Evolutionary conservation across 768 basidiomycete genomes (phyloP).

Genomic region (Holtermannia corniformis): DNA sequence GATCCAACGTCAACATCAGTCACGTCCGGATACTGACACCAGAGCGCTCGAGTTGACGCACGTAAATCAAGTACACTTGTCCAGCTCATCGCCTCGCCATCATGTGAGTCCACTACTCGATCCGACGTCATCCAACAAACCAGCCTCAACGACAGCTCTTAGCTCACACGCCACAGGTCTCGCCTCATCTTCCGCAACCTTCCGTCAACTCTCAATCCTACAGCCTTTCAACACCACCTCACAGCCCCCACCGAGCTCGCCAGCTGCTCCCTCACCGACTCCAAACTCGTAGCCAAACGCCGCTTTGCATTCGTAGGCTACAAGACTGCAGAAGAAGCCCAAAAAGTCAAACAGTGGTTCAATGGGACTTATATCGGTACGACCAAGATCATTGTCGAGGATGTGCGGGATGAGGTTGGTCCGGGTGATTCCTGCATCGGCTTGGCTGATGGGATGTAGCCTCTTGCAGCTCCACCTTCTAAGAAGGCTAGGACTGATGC

Average conservation of each 20-base stretch:
- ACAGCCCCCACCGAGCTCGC: constrained; percentile 13
- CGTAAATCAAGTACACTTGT: too few relatives aligned
- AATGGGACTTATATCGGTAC: constrained; percentile 74
- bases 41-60: too few relatives aligned
- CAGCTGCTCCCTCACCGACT: constrained; percentile 59
- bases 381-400: constrained; percentile 60
- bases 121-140: too few relatives aligned
- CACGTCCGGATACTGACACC: too few relatives aligned
- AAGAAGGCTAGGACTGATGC: constrained; percentile 1
- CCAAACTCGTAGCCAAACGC: constrained; percentile 68
- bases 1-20: too few relatives aligned
- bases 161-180: constrained; percentile 20
- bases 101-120: too few relatives aligned
- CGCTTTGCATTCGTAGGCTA: constrained; percentile 90
- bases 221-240: constrained; percentile 20
- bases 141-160: not conserved
- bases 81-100: too few relatives aligned
- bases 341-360: constrained; percentile 68
- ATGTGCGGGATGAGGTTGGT: constrained; percentile 60
- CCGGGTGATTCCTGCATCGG: not conserved
- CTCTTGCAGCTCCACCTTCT: constrained; percentile 10
- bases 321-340: constrained; percentile 67
- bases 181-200: constrained; percentile 40
- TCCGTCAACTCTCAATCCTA: constrained; percentile 21
- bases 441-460: constrained; percentile 6